Evolutionary conservation across 2,329 filamentous ascomycete genomes (phyloP).

Genomic region (Pseudogymnoascus sp.): DNA sequence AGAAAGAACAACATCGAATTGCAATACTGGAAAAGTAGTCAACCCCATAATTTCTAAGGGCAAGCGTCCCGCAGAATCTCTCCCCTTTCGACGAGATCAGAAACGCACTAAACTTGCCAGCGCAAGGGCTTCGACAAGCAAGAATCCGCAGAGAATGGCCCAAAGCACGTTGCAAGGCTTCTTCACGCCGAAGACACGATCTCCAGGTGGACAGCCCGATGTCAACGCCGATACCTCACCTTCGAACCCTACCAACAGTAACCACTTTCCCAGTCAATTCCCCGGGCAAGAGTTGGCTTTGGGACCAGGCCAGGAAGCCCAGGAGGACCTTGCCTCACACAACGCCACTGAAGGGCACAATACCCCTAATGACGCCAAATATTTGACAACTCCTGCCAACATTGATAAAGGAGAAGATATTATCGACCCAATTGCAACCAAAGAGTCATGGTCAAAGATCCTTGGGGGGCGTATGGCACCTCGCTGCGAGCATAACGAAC

Average conservation of each 20-base stretch:
- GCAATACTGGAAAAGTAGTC: slow-evolving; percentile 17
- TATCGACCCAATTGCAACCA: slow-evolving; percentile 63
- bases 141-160: slow-evolving; percentile 42
- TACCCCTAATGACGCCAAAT: background rate
- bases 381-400: slow-evolving; percentile 13
- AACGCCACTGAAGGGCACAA: background rate
- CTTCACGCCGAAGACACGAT: slow-evolving; percentile 55
- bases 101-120: slow-evolving; percentile 46
- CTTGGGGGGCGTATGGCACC: slow-evolving; percentile 69
- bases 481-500: slow-evolving; percentile 80
- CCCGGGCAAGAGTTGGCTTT: background rate
- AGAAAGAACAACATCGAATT: slow-evolving; percentile 1
- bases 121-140: slow-evolving; percentile 21
- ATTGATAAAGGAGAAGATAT: slow-evolving; percentile 29
- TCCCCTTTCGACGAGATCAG: slow-evolving; percentile 22
- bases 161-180: slow-evolving; percentile 59
- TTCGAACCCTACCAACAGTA: background rate
- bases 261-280: background rate
- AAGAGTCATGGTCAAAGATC: slow-evolving; percentile 80
- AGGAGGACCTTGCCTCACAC: background rate
- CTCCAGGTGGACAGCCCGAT: background rate
- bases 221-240: background rate
- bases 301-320: background rate
- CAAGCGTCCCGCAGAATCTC: slow-evolving; percentile 12
- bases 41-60: background rate